Conservation (phyloP, 352 stramenopile species). For the Chrysophaeum taylorii region DNA sequence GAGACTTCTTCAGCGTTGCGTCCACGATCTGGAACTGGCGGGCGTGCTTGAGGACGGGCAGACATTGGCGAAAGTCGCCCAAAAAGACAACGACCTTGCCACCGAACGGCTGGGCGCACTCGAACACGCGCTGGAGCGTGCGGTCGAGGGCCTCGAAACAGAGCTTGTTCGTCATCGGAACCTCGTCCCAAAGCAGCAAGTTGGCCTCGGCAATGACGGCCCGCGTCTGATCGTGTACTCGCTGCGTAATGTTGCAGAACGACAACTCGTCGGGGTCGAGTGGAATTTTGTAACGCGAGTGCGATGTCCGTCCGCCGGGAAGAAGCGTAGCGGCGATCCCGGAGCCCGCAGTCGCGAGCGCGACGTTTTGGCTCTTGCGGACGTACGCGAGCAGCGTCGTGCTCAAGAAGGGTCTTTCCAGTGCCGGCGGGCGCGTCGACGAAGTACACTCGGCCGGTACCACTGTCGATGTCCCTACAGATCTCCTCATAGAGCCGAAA, state of each 20-base stretch:
- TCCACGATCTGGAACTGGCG: slow-evolving; percentile 17
- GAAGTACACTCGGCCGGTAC: neutral
- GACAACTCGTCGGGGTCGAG: neutral
- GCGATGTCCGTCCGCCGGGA: slow-evolving; percentile 5
- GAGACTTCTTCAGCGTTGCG: slow-evolving; percentile 18
- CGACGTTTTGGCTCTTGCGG: slow-evolving; percentile 13
- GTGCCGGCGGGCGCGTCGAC: slow-evolving; percentile 22
- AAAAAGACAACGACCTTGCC: slow-evolving; percentile 26
- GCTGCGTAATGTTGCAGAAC: neutral
- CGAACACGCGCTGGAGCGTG: slow-evolving; percentile 22
- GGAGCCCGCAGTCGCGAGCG: slow-evolving; percentile 17
- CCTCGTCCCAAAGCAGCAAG: slow-evolving; percentile 28
- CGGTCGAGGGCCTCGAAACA: slow-evolving; percentile 29
- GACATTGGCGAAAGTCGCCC: slow-evolving; percentile 30
- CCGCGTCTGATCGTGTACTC: neutral
- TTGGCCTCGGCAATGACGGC: slow-evolving; percentile 12
- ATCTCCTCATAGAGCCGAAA: neutral
- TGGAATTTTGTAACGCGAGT: neutral
- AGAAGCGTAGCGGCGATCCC: slow-evolving; percentile 19
- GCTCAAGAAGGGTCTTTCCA: slow-evolving; percentile 23
- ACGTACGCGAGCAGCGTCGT: slow-evolving; percentile 23
- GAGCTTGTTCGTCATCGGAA: slow-evolving; percentile 19
- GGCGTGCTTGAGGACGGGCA: slow-evolving; percentile 20
- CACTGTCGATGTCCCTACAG: neutral
- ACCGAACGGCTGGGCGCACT: slow-evolving; percentile 24